Base-by-base conservation (phyloP, 148 eudicot species). In the Rhododendron simsii region DNA sequence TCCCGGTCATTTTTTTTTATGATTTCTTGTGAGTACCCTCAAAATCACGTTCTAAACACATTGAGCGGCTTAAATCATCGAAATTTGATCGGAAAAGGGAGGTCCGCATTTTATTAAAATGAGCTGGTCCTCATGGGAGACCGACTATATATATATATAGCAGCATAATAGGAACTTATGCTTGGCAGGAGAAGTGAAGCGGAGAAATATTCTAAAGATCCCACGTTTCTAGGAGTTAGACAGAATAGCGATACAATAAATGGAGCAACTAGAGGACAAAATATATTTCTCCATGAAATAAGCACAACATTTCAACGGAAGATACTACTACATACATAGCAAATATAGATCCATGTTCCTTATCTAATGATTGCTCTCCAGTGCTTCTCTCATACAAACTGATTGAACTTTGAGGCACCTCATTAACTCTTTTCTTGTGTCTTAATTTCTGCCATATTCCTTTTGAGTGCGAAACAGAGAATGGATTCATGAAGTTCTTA, bases 191-290 rank as follows among this genome's bases (percentile, higher is more conserved):
- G 65, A 85, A 79, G 84, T 50, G 45, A 13, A 80, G 67, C 14
- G 33, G 37, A 77, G 28, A 23, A 33, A 35, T 21, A 9, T 61
- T 77, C 75, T 8, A 21, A 30, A 51, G 63, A 76, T 37, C 69
- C 71, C 48, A 73, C 81, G 78, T 61, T 55, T n/a, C 33, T 37
- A 26, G 5, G 81, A 18, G 26, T 59, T 78, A 44, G 35, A 78
- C 47, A 57, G 80, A 7, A 84, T 47, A 53, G 86, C n/a, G 3
- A 63, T 21, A 41, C 30, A 63, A 85, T 39, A 76, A 73, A 85
- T 59, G 21, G 59, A 85, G 67, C 57, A n/a, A 37, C 53, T 39
- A 85, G 74, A 77, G 12, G 16, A 57, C 15, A 57, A 26, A 55
- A 81, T 21, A 35, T 18, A 37, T 75, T 61, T 13, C 73, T n/a